A percentile compares a stretch with the other conserved stretches of the same genome.
Conservation (phyloP, 345 rosid species). For the Eucalyptus shirleyi region DNA sequence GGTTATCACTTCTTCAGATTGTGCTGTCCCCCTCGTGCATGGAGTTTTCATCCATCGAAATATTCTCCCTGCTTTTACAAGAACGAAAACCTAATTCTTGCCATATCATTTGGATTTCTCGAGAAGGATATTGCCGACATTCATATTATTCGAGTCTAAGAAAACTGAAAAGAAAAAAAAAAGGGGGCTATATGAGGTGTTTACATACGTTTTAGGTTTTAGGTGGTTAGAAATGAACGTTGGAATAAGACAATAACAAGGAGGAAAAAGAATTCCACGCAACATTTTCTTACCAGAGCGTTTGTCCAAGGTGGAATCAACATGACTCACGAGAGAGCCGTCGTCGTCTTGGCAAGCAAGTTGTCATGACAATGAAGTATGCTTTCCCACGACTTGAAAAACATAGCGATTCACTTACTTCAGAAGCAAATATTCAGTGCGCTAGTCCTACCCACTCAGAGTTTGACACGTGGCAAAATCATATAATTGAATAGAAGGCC, state of each 20-base stretch:
- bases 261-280: background rate
- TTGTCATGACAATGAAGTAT: too few relatives aligned
- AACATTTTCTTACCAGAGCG: too few relatives aligned
- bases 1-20: background rate
- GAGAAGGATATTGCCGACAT: too few relatives aligned
- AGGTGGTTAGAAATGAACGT: background rate
- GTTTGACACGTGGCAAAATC: too few relatives aligned
- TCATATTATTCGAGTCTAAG: too few relatives aligned
- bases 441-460: too few relatives aligned
- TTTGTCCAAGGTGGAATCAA: too few relatives aligned
- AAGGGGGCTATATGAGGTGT: background rate
- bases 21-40: background rate
- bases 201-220: background rate
- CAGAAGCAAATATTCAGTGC: background rate
- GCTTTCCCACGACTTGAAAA: background rate
- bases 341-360: background rate
- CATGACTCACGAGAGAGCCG: background rate
- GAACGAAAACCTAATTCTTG: background rate
- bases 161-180: too few relatives aligned
- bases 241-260: too few relatives aligned
- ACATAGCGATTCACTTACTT: background rate
- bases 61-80: background rate
- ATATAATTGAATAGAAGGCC: too few relatives aligned
- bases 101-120: background rate
- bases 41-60: background rate